Percentiles rank a stretch among this genome's conserved stretches.
Conservation (phyloP, 768 basidiomycete species). For the Galerina sulciceps region DNA sequence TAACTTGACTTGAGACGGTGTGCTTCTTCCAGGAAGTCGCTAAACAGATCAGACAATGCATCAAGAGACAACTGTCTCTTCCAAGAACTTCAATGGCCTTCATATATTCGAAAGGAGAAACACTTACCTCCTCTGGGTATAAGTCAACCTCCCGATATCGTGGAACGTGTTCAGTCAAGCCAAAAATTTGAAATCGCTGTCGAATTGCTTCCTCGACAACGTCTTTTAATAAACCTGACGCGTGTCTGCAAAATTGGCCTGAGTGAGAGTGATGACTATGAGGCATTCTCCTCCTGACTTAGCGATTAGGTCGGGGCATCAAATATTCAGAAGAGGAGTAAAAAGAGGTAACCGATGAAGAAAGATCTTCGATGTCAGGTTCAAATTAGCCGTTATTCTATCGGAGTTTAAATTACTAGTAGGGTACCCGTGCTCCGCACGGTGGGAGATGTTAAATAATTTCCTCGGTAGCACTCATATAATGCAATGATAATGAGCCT, state of each 20-base stretch:
- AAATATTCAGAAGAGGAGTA: no score
- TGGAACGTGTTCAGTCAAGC: constrained; percentile 92
- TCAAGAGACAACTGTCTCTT: constrained; percentile 60
- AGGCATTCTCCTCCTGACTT: constrained; percentile 37
- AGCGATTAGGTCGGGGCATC: no score
- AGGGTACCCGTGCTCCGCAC: no score
- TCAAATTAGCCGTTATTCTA: no score
- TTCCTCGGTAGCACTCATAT: no score
- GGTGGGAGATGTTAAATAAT: no score
- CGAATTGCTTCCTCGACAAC: constrained; percentile 81
- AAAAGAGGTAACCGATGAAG: no score
- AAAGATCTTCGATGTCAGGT: no score
- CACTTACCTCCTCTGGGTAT: constrained; percentile 92
- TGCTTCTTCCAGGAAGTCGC: constrained; percentile 77
- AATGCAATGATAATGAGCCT: no score
- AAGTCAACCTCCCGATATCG: constrained; percentile 81
- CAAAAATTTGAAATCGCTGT: constrained; percentile 80
- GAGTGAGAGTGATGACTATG: constrained; percentile 91
- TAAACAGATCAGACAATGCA: constrained; percentile 67
- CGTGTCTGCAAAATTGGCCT: constrained; percentile 93
- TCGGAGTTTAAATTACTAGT: no score
- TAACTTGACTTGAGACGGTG: constrained; percentile 72
- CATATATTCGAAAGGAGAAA: background rate
- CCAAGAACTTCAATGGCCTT: constrained; percentile 9
- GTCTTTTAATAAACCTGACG: constrained; percentile 77